phyloP scores from a whole-genome alignment of 768 basidiomycete genomes.

The Suillus spraguei region DNA sequence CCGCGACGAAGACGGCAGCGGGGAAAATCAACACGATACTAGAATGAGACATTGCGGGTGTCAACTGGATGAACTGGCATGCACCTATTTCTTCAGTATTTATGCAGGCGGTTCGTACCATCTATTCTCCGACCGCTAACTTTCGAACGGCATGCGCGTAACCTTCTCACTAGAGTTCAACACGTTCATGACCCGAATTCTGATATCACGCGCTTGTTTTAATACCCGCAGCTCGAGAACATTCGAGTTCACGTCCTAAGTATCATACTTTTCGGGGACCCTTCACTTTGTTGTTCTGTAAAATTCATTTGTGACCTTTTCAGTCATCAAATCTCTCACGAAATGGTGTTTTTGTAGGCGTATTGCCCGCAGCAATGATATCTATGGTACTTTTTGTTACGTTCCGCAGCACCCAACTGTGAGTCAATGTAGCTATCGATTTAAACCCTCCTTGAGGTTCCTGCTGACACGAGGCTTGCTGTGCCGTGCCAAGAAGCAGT shows the following conservation, averaged over 20 bases:
- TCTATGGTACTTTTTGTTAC: background rate
- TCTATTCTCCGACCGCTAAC: slow-evolving; percentile 5
- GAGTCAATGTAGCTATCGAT: too few species aligned
- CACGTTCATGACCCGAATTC: background rate
- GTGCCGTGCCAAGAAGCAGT: slow-evolving; percentile 2
- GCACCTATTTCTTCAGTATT: background rate
- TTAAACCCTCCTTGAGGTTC: too few species aligned
- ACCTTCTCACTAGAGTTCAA: background rate
- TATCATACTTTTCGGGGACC: background rate
- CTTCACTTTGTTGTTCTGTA: background rate
- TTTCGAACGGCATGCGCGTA: background rate
- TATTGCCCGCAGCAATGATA: background rate
- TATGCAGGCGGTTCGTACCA: background rate
- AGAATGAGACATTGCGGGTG: background rate
- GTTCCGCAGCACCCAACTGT: background rate
- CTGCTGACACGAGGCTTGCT: background rate
- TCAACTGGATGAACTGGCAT: background rate
- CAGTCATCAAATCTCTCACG: too few species aligned
- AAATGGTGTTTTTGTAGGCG: background rate
- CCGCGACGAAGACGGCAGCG: background rate
- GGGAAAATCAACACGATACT: background rate
- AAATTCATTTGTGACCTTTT: background rate
- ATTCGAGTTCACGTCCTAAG: background rate
- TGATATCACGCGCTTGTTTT: background rate
- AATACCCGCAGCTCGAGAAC: background rate